These are phyloP conservation scores for Teunomyces stri DNA, from an alignment of 805 yeast species.

Conservation along the genomic window DNA sequence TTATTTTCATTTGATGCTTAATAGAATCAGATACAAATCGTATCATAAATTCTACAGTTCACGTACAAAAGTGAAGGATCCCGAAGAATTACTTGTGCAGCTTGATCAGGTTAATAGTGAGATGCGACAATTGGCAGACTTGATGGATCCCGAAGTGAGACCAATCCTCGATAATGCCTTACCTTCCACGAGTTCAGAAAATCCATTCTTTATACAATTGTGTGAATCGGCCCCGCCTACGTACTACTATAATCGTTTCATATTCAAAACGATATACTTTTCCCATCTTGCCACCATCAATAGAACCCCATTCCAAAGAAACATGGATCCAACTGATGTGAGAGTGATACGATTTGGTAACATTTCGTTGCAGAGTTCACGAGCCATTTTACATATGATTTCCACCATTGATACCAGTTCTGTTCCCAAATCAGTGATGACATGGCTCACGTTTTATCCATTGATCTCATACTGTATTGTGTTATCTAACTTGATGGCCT, in stretches of 20 bases:
- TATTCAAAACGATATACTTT: constrained; percentile 22
- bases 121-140: constrained; percentile 16
- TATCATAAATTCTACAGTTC: constrained; percentile 25
- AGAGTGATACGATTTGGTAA: constrained; percentile 10
- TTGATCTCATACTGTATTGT: constrained; percentile 24
- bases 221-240: background rate
- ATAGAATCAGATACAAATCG: constrained; percentile 21
- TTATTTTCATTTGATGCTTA: constrained; percentile 14
- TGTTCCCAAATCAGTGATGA: constrained; percentile 15
- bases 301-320: constrained; percentile 24
- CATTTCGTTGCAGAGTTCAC: constrained; percentile 24
- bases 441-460: constrained; percentile 20
- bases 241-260: constrained; percentile 2
- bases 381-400: constrained; percentile 21
- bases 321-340: constrained; percentile 11
- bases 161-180: constrained; percentile 15
- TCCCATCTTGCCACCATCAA: constrained; percentile 26
- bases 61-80: constrained; percentile 6
- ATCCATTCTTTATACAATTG: constrained; percentile 3
- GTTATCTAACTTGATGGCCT: constrained; percentile 20
- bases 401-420: constrained; percentile 7
- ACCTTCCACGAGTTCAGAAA: background rate
- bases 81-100: constrained; percentile 6
- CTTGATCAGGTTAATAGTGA: constrained; percentile 17
- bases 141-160: constrained; percentile 18